Evolutionary conservation across 495 filamentous ascomycete genomes (phyloP).

Genomic region (Tricharina praecox): DNA sequence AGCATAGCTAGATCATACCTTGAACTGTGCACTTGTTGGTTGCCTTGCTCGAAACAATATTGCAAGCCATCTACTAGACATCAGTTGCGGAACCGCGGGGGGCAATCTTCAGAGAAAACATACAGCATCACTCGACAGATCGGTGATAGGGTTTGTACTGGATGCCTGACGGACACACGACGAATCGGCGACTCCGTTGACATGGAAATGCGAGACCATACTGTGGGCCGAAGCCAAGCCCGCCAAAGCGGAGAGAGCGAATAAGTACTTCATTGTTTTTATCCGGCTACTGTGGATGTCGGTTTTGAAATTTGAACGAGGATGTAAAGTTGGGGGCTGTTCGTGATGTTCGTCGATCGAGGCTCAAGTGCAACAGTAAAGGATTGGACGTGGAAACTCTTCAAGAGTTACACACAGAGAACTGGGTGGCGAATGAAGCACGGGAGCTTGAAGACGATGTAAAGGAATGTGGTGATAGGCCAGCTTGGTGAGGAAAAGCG

Average conservation of each 20-base stretch:
- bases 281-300: too few species aligned
- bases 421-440: too few species aligned
- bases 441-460: too few species aligned
- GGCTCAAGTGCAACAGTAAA: too few species aligned
- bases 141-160: conserved; percentile 36
- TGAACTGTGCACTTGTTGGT: background rate
- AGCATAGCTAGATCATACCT: background rate
- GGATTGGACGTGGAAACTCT: too few species aligned
- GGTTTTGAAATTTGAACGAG: too few species aligned
- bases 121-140: conserved; percentile 27
- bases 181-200: conserved; percentile 12
- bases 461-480: too few species aligned
- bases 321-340: too few species aligned
- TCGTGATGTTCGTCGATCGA: too few species aligned
- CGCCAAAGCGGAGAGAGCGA: background rate
- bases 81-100: conserved; percentile 14
- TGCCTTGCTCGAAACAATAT: background rate
- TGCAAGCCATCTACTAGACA: conserved; percentile 9
- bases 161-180: conserved; percentile 13
- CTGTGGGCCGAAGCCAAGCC: conserved; percentile 10
- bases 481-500: too few species aligned
- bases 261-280: background rate
- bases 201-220: conserved; percentile 12
- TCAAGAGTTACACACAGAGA: too few species aligned
- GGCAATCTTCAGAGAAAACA: background rate